phyloP scores from a whole-genome alignment of 2,329 filamentous ascomycete species.

The Fusarium abutilonis region DNA sequence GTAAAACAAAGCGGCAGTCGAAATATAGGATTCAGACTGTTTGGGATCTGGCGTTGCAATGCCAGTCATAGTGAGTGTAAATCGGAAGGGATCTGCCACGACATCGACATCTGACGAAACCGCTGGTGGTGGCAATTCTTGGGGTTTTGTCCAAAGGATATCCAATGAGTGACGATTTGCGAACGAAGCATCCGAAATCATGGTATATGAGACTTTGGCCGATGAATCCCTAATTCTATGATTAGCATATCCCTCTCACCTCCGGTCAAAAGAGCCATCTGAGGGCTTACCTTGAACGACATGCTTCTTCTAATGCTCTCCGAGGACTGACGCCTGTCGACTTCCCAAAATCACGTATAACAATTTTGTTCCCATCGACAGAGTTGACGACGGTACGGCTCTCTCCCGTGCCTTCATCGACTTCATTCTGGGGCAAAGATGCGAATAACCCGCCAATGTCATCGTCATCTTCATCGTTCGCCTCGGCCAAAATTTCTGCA shows the following conservation, averaged over 20 bases:
- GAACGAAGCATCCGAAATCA: slow-evolving; percentile 78
- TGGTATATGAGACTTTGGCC: slow-evolving; percentile 72
- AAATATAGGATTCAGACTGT: slow-evolving; percentile 88
- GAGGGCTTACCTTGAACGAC: slow-evolving; percentile 72
- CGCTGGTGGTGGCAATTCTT: slow-evolving; percentile 58
- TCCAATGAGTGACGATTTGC: slow-evolving; percentile 79
- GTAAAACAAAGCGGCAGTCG: slow-evolving; percentile 82
- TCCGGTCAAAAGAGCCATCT: neutral
- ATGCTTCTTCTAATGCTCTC: slow-evolving; percentile 85
- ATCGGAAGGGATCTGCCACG: slow-evolving; percentile 59
- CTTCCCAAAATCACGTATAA: slow-evolving; percentile 85
- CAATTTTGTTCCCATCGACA: slow-evolving; percentile 64
- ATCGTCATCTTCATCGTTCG: slow-evolving; percentile 61
- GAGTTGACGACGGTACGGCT: slow-evolving; percentile 65
- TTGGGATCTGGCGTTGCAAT: slow-evolving; percentile 78
- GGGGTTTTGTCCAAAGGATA: slow-evolving; percentile 81
- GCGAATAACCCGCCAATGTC: slow-evolving; percentile 63
- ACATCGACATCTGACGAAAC: slow-evolving; percentile 56
- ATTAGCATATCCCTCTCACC: slow-evolving; percentile 11
- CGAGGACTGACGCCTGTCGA: slow-evolving; percentile 80
- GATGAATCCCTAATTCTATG: slow-evolving; percentile 69
- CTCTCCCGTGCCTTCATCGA: slow-evolving; percentile 68
- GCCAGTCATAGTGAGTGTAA: slow-evolving; percentile 77
- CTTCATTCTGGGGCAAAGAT: slow-evolving; percentile 68
- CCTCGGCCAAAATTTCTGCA: slow-evolving; percentile 66